These are phyloP conservation scores for Dictyostelium brefeldianum DNA, from an alignment of 78 protist genomes.

Conservation along the genomic window DNA sequence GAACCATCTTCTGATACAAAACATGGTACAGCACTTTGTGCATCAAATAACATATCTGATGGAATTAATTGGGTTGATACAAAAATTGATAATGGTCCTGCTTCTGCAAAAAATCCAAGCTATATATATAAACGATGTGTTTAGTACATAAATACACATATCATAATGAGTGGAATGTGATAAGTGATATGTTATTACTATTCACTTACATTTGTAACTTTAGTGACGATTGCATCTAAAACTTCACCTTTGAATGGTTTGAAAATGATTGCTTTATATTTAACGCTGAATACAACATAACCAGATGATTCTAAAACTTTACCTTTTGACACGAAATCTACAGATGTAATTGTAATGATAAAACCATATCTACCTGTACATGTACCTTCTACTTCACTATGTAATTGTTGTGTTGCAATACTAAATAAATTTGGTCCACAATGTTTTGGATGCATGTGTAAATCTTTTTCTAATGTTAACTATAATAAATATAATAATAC, in stretches of 20 bases:
- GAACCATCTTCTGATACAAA: slow-evolving; percentile 77
- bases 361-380: slow-evolving; percentile 90
- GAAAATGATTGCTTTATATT: slow-evolving; percentile 88
- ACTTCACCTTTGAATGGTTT: slow-evolving; percentile 92
- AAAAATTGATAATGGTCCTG: slow-evolving; percentile 78
- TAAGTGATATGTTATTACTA: background rate
- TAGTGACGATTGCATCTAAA: slow-evolving; percentile 87
- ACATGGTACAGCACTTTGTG: slow-evolving; percentile 74
- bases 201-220: slow-evolving; percentile 79
- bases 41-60: slow-evolving; percentile 72
- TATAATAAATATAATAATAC: slow-evolving; percentile 4
- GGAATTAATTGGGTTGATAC: slow-evolving; percentile 78
- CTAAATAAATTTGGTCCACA: slow-evolving; percentile 85
- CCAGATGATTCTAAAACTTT: slow-evolving; percentile 87
- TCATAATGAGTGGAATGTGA: too few relatives aligned
- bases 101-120: slow-evolving; percentile 85
- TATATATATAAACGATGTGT: background rate
- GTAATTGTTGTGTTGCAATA: slow-evolving; percentile 64
- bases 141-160: too few relatives aligned
- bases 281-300: slow-evolving; percentile 72
- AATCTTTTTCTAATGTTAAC: slow-evolving; percentile 80
- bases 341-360: slow-evolving; percentile 85
- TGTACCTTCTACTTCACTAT: slow-evolving; percentile 87
- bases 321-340: slow-evolving; percentile 72
- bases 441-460: slow-evolving; percentile 84